Evolutionary conservation across 2,329 filamentous ascomycete species (phyloP).

Genomic region (Cladosporium sp.): DNA sequence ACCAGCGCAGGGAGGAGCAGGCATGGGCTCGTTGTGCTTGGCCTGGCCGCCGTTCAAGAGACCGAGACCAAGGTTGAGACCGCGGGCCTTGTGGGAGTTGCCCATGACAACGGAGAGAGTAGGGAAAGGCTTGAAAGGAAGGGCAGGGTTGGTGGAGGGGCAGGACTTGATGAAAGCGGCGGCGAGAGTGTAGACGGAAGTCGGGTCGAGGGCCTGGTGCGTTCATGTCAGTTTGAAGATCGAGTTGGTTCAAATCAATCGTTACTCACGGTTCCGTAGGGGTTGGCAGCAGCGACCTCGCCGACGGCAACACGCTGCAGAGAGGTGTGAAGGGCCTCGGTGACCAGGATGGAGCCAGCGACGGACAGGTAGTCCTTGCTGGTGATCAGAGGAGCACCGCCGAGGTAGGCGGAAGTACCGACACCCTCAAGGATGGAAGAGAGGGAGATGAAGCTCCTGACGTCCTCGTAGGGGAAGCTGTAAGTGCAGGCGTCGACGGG

Average conservation of each 20-base stretch:
- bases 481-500: slow-evolving; percentile 57
- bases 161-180: slow-evolving; percentile 58
- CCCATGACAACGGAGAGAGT: slow-evolving; percentile 15
- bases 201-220: slow-evolving; percentile 47
- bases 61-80: background rate
- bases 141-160: slow-evolving; percentile 49
- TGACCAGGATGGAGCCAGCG: slow-evolving; percentile 59
- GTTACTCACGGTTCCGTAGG: slow-evolving; percentile 49
- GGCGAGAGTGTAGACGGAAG: slow-evolving; percentile 62
- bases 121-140: slow-evolving; percentile 53
- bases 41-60: background rate
- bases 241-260: background rate
- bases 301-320: slow-evolving; percentile 48
- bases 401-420: slow-evolving; percentile 57
- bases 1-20: slow-evolving; percentile 8
- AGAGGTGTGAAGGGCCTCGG: slow-evolving; percentile 61
- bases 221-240: background rate
- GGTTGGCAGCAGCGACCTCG: slow-evolving; percentile 52
- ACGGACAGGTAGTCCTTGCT: slow-evolving; percentile 57
- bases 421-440: slow-evolving; percentile 54
- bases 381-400: slow-evolving; percentile 56
- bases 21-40: background rate
- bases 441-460: slow-evolving; percentile 47
- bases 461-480: slow-evolving; percentile 39
- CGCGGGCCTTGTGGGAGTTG: background rate